phyloP scores from a whole-genome alignment of 768 basidiomycete species.

The Trametes coccinea region DNA sequence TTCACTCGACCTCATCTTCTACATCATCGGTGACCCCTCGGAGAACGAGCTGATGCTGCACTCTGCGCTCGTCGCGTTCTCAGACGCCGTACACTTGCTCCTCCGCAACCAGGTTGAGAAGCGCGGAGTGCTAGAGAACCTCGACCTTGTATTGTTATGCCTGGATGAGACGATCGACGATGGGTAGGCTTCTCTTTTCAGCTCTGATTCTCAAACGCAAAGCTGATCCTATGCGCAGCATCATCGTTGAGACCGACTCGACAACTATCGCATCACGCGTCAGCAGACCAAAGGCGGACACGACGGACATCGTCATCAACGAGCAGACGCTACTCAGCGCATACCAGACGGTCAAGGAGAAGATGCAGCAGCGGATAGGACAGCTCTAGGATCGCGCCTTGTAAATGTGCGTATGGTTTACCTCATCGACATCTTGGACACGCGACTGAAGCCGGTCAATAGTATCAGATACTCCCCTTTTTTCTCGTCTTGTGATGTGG shows the following conservation, averaged over 20 bases:
- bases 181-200: slow-evolving; percentile 59
- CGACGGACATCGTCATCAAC: slow-evolving; percentile 97
- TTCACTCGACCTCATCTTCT: slow-evolving; percentile 93
- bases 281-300: slow-evolving; percentile 88
- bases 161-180: slow-evolving; percentile 98
- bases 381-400: slow-evolving; percentile 51
- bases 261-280: slow-evolving; percentile 95
- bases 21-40: slow-evolving; percentile 81
- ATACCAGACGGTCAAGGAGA: slow-evolving; percentile 86
- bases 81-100: slow-evolving; percentile 83
- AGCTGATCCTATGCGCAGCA: slow-evolving; percentile 45
- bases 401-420: slow-evolving; percentile 6
- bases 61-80: slow-evolving; percentile 77
- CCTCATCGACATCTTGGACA: neutral
- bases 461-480: slow-evolving; percentile 2
- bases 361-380: slow-evolving; percentile 80
- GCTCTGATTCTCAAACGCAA: neutral
- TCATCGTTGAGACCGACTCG: slow-evolving; percentile 96
- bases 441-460: neutral
- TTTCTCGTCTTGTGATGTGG: neutral
- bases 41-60: slow-evolving; percentile 98
- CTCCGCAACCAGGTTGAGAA: slow-evolving; percentile 94
- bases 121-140: slow-evolving; percentile 88
- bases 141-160: slow-evolving; percentile 89
- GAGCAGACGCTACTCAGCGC: slow-evolving; percentile 95